Evolutionary conservation across 2,329 filamentous ascomycete species (phyloP).

Genomic region (Pseudocercospora pini-densiflorae): DNA sequence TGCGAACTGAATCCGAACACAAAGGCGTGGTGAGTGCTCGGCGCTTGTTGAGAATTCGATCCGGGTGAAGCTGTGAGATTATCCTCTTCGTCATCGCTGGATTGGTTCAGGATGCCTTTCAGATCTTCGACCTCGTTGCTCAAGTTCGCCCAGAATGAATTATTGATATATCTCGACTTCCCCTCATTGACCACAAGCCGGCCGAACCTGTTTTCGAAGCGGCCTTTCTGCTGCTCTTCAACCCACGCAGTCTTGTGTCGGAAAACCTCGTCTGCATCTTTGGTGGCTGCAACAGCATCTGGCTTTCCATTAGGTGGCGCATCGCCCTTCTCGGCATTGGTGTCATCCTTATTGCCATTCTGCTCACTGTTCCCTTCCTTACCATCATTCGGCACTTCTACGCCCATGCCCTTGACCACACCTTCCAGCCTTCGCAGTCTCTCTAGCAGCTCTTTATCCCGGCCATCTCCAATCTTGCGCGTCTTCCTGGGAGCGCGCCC

Average conservation of each 20-base stretch:
- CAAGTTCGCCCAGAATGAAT: slow-evolving; percentile 69
- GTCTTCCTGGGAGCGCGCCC: slow-evolving; percentile 72
- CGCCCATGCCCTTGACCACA: slow-evolving; percentile 68
- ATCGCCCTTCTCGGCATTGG: neutral
- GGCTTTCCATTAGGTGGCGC: neutral
- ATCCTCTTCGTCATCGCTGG: slow-evolving; percentile 64
- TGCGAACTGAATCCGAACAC: slow-evolving; percentile 73
- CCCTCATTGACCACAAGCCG: slow-evolving; percentile 73
- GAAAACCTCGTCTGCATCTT: slow-evolving; percentile 23
- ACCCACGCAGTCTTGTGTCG: slow-evolving; percentile 32
- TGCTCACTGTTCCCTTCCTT: slow-evolving; percentile 12
- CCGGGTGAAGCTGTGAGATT: slow-evolving; percentile 47
- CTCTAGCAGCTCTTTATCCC: slow-evolving; percentile 69
- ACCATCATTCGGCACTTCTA: slow-evolving; percentile 38
- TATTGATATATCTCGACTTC: slow-evolving; percentile 74
- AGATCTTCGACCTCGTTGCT: slow-evolving; percentile 73
- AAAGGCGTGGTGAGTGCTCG: slow-evolving; percentile 69
- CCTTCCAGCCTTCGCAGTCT: slow-evolving; percentile 73
- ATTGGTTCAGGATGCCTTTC: slow-evolving; percentile 65
- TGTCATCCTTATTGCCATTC: slow-evolving; percentile 3
- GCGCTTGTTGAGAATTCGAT: slow-evolving; percentile 34
- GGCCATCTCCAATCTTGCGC: slow-evolving; percentile 65
- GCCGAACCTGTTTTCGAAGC: slow-evolving; percentile 60
- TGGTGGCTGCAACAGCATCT: neutral
- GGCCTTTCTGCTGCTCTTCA: slow-evolving; percentile 33